Evolutionary conservation across 306 rosid genomes (phyloP).

Genomic region (Ceratonia siliqua): DNA sequence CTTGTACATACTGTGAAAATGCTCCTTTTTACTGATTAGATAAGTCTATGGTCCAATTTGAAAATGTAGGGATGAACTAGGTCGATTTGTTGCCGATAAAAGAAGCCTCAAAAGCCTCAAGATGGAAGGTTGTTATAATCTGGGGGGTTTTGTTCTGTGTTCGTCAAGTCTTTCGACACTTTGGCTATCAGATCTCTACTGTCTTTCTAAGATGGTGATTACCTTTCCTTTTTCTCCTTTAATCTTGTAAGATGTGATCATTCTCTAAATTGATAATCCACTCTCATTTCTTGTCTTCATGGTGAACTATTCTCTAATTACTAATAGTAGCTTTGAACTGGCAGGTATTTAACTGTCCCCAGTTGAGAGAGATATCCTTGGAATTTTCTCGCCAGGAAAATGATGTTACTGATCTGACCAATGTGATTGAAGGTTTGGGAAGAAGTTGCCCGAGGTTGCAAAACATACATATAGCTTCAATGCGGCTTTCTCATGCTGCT

Average conservation of each 20-base stretch:
- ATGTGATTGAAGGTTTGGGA: conserved; percentile 63
- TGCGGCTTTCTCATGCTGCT: conserved; percentile 63
- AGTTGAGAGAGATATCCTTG: conserved; percentile 66
- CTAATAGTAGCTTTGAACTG: conserved; percentile 22
- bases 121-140: conserved; percentile 74
- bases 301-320: conserved; percentile 22
- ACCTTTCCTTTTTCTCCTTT: conserved; percentile 1
- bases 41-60: conserved; percentile 17
- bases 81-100: conserved; percentile 72
- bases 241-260: background rate
- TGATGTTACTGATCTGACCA: conserved; percentile 57
- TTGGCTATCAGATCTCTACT: conserved; percentile 77
- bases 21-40: conserved; percentile 26
- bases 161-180: conserved; percentile 71
- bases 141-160: conserved; percentile 62
- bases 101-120: conserved; percentile 61
- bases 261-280: background rate
- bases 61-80: conserved; percentile 65
- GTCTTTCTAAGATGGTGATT: conserved; percentile 74
- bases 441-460: conserved; percentile 71
- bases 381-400: conserved; percentile 64
- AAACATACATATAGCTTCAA: conserved; percentile 71
- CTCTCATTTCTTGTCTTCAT: background rate
- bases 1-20: background rate
- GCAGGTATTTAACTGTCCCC: conserved; percentile 75